Base-by-base conservation (phyloP, 2,329 filamentous ascomycete species). In the Hymenoscyphus fructigenus region DNA sequence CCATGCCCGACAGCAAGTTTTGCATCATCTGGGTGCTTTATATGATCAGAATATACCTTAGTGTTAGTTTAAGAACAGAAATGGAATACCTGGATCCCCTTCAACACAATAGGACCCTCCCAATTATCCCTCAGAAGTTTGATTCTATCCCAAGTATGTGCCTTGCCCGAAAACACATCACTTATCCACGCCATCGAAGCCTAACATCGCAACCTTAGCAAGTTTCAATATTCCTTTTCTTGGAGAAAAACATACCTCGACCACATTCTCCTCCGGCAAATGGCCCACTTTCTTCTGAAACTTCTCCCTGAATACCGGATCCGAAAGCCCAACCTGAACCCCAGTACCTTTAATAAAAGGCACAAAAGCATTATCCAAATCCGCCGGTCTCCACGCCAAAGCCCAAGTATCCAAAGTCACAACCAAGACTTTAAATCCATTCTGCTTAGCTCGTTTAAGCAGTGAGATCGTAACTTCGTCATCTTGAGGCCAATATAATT, bases 381-480 rank as follows among this genome's bases (percentile, higher is more conserved):
- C 89, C 0, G 79, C 81, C 0, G 89, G 89, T 44, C 90, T 81
- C 89, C 89, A 93, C 0, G 83, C 84, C 41, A 92, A 80, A 14
- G 83, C 82, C 76, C 86, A 91, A 0, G 89, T 92, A 75, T 93
- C 90, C 0, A 92, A 79, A 0, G 91, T 93, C 0, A 93, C 87
- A 6, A 92, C 84, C 0, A 92, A 80, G 0, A 87, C 88, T 38
- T 81, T 82, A 76, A 83, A 92, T 0, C 89, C 89, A 36, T 79
- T 82, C 0, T 77, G 79, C 72, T 85, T 86, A 0, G 89, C 90
- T 0, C 89, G 82, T 1, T 76, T 73, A 4, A 92, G 80, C 17
- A 92, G 77, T 1, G 85, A 89, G 0, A 82, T 78, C 0, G 89
- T 92, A 62, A 92, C 79, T 2, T 88, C 84, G 61, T 92, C 83